phyloP scores from a whole-genome alignment of 1,139 yeast genomes.

The Pichia sp. region DNA sequence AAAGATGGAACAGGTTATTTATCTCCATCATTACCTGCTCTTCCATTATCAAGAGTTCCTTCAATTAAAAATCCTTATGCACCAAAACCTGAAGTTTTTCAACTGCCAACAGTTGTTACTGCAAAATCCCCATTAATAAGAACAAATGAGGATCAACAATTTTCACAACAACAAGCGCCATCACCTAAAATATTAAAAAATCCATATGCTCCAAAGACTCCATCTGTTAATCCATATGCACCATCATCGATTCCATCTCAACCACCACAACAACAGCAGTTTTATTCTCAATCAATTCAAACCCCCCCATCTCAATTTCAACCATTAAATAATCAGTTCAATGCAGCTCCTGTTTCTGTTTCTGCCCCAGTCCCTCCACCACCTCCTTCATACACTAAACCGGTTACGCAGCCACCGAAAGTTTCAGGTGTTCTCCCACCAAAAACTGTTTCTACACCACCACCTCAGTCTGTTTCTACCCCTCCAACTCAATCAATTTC shows the following conservation, averaged over 20 bases:
- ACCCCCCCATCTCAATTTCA: too few species aligned
- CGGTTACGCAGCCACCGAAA: too few species aligned
- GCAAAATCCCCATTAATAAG: slow-evolving; percentile 9
- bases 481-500: slow-evolving; percentile 2
- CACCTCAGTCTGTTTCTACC: slow-evolving; percentile 13
- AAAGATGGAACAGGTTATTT: too few species aligned
- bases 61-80: slow-evolving; percentile 26
- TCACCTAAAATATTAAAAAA: slow-evolving; percentile 19
- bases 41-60: slow-evolving; percentile 9
- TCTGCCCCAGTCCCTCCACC: too few species aligned
- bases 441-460: slow-evolving; percentile 11
- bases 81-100: slow-evolving; percentile 24
- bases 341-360: too few species aligned
- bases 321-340: too few species aligned
- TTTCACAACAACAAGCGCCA: slow-evolving; percentile 14
- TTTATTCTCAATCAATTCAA: too few species aligned
- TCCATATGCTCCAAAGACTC: slow-evolving; percentile 19
- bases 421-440: too few species aligned
- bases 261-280: slow-evolving; percentile 5
- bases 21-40: slow-evolving; percentile 13
- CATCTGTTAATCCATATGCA: slow-evolving; percentile 14
- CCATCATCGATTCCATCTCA: slow-evolving; percentile 4
- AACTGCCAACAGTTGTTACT: slow-evolving; percentile 19
- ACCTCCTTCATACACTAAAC: too few species aligned
- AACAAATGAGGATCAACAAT: not conserved